Evolutionary conservation across 768 basidiomycete species (phyloP).

Genomic region (Omphalotus guepiniiformis): DNA sequence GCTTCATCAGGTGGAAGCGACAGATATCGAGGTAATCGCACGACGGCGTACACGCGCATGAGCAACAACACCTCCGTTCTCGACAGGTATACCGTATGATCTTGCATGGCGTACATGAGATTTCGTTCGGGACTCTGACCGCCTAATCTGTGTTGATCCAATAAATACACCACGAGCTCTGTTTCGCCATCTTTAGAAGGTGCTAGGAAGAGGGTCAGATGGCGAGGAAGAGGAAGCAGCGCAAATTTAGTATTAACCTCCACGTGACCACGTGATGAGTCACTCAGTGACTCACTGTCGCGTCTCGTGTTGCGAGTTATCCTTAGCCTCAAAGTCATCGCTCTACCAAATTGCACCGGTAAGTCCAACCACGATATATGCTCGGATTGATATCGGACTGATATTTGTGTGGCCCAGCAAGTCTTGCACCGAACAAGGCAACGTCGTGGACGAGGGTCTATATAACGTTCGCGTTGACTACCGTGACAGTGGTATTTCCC

Average conservation of each 20-base stretch:
- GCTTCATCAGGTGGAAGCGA: slow-evolving; percentile 67
- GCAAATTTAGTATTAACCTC: neutral
- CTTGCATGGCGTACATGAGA: slow-evolving; percentile 80
- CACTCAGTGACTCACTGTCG: no score
- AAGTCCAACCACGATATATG: no score
- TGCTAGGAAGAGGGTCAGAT: slow-evolving; percentile 14
- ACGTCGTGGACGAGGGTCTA: no score
- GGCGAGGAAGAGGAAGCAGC: neutral
- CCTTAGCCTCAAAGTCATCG: no score
- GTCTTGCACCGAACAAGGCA: no score
- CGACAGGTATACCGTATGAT: neutral
- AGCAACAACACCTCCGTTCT: slow-evolving; percentile 16
- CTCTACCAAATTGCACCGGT: no score
- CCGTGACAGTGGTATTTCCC: no score
- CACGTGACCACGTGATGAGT: no score
- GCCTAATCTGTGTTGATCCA: slow-evolving; percentile 78
- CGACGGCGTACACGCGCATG: slow-evolving; percentile 84
- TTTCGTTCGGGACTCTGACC: slow-evolving; percentile 67
- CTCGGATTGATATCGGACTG: no score
- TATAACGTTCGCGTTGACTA: no score
- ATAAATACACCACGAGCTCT: slow-evolving; percentile 79
- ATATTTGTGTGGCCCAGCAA: no score
- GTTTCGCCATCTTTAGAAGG: slow-evolving; percentile 47
- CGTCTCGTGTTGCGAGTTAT: no score
- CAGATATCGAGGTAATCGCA: slow-evolving; percentile 79